A percentile compares a stretch with the other conserved stretches of the same genome.
These are phyloP conservation scores for Pistacia atlantica DNA, from an alignment of 345 rosid species.

Conservation along the genomic window DNA sequence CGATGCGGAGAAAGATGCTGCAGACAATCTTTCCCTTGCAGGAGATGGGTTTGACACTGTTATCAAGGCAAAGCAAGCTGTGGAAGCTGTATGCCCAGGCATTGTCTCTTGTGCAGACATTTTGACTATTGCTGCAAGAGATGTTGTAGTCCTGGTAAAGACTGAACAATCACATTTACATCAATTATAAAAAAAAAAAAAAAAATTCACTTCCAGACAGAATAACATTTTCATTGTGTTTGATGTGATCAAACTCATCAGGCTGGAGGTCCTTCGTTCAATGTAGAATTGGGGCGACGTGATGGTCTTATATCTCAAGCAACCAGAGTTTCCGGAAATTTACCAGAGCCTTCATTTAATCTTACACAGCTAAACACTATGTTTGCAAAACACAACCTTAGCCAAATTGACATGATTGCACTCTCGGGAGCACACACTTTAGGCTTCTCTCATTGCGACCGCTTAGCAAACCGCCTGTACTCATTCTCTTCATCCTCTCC, in stretches of 20 bases:
- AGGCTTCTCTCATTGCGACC: conserved; percentile 83
- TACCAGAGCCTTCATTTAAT: conserved; percentile 66
- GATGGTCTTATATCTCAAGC: conserved; percentile 70
- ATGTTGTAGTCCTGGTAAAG: conserved; percentile 76
- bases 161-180: background rate
- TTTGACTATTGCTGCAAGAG: conserved; percentile 76
- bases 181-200: background rate
- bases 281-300: conserved; percentile 79
- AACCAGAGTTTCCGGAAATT: conserved; percentile 63
- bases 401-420: conserved; percentile 74
- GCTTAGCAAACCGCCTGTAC: conserved; percentile 67
- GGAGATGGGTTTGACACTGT: conserved; percentile 95
- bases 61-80: conserved; percentile 65
- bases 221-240: background rate
- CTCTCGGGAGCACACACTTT: conserved; percentile 92
- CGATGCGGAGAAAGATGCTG: conserved; percentile 86
- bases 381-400: conserved; percentile 59
- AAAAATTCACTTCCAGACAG: background rate
- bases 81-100: conserved; percentile 67
- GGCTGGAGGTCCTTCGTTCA: conserved; percentile 80
- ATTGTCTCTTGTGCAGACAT: conserved; percentile 90
- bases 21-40: conserved; percentile 77
- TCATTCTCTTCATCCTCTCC: conserved; percentile 52
- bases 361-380: conserved; percentile 46
- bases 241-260: conserved; percentile 22